phyloP scores from a whole-genome alignment of 2,329 filamentous ascomycete species.

The Aspergillus caelatus region DNA sequence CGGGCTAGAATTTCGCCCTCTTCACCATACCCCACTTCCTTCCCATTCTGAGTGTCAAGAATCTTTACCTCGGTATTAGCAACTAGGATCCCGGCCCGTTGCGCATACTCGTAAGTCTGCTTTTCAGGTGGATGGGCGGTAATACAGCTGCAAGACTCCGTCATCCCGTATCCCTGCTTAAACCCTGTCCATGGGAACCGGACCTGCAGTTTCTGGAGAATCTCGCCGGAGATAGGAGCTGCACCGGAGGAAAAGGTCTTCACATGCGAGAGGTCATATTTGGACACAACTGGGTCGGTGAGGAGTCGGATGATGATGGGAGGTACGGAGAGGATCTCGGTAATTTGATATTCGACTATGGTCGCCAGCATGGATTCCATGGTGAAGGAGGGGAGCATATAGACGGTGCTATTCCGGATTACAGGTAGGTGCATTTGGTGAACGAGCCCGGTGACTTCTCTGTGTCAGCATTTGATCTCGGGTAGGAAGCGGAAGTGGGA shows the following conservation, averaged over 20 bases:
- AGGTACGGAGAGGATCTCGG: slow-evolving; percentile 61
- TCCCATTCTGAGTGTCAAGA: not conserved
- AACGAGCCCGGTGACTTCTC: not conserved
- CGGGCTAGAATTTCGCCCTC: slow-evolving; percentile 68
- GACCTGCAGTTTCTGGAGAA: slow-evolving; percentile 58
- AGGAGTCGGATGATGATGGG: slow-evolving; percentile 65
- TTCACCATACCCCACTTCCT: slow-evolving; percentile 49
- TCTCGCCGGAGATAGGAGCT: slow-evolving; percentile 60
- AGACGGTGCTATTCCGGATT: slow-evolving; percentile 56
- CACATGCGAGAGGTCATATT: slow-evolving; percentile 61
- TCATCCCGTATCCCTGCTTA: slow-evolving; percentile 71
- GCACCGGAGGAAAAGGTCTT: slow-evolving; percentile 63
- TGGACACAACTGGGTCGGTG: slow-evolving; percentile 44
- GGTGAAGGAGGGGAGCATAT: slow-evolving; percentile 67
- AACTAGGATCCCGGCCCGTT: not conserved
- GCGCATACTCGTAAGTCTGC: not conserved
- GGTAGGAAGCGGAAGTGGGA: slow-evolving; percentile 50
- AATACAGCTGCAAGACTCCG: slow-evolving; percentile 65
- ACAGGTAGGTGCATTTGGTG: not conserved
- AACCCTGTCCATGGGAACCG: slow-evolving; percentile 61
- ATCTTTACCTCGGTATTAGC: not conserved
- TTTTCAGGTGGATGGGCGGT: not conserved
- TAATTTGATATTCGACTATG: slow-evolving; percentile 56
- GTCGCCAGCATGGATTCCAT: slow-evolving; percentile 61
- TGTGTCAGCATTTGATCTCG: not conserved